These are phyloP conservation scores for Paramecium pentaurelia DNA, from an alignment of 73 alveolate species.

Conservation along the genomic window DNA sequence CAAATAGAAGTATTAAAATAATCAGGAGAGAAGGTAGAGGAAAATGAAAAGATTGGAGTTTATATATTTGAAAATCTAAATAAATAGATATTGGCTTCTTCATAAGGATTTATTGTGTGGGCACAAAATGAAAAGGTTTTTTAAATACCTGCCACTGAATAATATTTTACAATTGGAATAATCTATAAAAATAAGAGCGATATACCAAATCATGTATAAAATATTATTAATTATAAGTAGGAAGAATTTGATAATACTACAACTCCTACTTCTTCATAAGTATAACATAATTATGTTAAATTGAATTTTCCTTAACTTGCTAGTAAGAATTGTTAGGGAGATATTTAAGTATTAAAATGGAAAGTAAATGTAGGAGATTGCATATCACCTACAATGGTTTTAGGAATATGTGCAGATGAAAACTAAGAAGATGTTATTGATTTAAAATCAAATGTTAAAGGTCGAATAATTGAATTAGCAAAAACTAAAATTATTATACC, in stretches of 20 bases:
- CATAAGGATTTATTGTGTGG: not conserved
- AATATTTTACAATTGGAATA: not conserved
- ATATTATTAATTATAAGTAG: not conserved
- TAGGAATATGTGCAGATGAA: not conserved
- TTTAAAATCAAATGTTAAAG: not conserved
- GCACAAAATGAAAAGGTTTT: not conserved
- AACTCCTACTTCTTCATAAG: not conserved
- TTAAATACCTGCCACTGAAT: not conserved
- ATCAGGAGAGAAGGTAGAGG: slow-evolving; percentile 3
- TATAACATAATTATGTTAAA: not conserved
- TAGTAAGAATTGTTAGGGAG: not conserved
- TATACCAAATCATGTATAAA: not conserved
- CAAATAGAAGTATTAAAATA: not conserved
- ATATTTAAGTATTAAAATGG: not conserved
- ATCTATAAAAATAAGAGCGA: slow-evolving; percentile 16
- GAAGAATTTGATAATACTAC: not conserved
- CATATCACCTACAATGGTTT: not conserved
- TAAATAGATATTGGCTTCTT: not conserved
- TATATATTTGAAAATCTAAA: not conserved
- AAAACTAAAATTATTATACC: not conserved
- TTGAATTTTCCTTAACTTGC: not conserved
- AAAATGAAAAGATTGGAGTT: not conserved
- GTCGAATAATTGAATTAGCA: not conserved
- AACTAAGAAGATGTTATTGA: not conserved
- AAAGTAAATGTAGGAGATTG: not conserved